Evolutionary conservation across 2,329 filamentous ascomycete species (phyloP).

Genomic region (Bipolaris bicolor): DNA sequence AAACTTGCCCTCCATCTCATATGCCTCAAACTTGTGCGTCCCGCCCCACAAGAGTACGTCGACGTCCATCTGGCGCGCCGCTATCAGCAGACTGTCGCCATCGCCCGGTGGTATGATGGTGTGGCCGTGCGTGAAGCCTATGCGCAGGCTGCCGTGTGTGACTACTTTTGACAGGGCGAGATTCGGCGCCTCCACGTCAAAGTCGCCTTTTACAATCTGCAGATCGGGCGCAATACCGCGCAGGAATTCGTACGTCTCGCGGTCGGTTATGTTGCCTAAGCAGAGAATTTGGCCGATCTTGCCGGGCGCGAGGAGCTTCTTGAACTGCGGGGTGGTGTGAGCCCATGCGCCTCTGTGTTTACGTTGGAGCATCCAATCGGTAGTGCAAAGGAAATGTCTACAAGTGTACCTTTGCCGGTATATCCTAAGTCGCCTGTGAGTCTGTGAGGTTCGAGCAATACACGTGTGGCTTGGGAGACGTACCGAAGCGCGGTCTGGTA

Average conservation of each 20-base stretch:
- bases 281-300: constrained; percentile 66
- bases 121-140: constrained; percentile 74
- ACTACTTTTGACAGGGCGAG: constrained; percentile 71
- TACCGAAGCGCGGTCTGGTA: constrained; percentile 52
- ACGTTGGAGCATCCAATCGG: too few relatives aligned
- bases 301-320: constrained; percentile 64
- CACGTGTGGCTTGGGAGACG: constrained; percentile 18
- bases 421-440: constrained; percentile 50
- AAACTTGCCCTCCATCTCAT: constrained; percentile 74
- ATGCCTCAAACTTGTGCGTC: constrained; percentile 73
- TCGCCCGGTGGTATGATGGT: constrained; percentile 73
- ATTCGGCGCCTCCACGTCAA: constrained; percentile 70
- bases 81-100: constrained; percentile 69
- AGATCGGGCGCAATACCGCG: constrained; percentile 64
- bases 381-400: neutral
- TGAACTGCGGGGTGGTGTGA: constrained; percentile 45
- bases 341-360: constrained; percentile 3
- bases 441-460: constrained; percentile 41
- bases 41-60: constrained; percentile 73
- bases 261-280: constrained; percentile 64
- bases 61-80: constrained; percentile 73
- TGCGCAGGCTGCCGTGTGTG: constrained; percentile 70
- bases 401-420: constrained; percentile 49
- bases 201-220: constrained; percentile 73
- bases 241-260: constrained; percentile 63